These are phyloP conservation scores for Tolypocladium capitatum DNA, from an alignment of 2,329 filamentous ascomycete species.

Conservation along the genomic window DNA sequence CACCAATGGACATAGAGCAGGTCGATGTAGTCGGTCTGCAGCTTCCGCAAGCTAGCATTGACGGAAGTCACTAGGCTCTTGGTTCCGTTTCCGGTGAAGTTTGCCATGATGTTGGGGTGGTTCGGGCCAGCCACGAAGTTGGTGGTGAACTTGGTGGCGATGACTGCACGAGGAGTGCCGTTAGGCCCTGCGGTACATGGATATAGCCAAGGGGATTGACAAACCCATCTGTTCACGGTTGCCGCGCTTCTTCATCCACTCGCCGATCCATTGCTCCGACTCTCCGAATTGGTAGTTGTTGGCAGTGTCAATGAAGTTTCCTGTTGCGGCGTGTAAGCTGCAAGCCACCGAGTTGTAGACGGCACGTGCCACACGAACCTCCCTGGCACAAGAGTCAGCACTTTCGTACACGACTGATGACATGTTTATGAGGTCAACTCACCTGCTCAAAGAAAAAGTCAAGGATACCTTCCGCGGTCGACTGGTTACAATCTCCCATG, in stretches of 20 bases:
- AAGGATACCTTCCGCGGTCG: conserved; percentile 47
- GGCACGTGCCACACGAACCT: conserved; percentile 6
- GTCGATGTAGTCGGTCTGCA: conserved; percentile 58
- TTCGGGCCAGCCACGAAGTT: conserved; percentile 35
- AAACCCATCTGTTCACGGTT: conserved; percentile 51
- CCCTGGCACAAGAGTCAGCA: conserved; percentile 8
- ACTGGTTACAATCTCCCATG: conserved; percentile 54
- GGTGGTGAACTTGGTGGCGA: conserved; percentile 57
- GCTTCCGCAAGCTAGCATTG: conserved; percentile 41
- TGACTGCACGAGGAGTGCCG: conserved; percentile 26
- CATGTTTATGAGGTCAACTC: not conserved
- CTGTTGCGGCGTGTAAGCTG: conserved; percentile 14
- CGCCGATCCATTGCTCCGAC: conserved; percentile 53
- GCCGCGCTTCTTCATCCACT: conserved; percentile 54
- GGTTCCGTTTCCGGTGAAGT: conserved; percentile 44
- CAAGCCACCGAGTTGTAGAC: not conserved
- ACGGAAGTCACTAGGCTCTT: conserved; percentile 48
- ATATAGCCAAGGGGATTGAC: conserved; percentile 5
- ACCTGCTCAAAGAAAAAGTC: conserved; percentile 51
- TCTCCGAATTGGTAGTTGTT: conserved; percentile 55
- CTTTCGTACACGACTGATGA: too few relatives aligned
- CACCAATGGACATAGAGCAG: conserved; percentile 53
- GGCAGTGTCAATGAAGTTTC: conserved; percentile 63
- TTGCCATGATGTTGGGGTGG: conserved; percentile 31
- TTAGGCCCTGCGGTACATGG: not conserved